Percentiles rank a stretch among this genome's conserved stretches.
Conservation (phyloP, 2,329 filamentous ascomycete genomes). For the Paracoccidioides brasiliensis region DNA sequence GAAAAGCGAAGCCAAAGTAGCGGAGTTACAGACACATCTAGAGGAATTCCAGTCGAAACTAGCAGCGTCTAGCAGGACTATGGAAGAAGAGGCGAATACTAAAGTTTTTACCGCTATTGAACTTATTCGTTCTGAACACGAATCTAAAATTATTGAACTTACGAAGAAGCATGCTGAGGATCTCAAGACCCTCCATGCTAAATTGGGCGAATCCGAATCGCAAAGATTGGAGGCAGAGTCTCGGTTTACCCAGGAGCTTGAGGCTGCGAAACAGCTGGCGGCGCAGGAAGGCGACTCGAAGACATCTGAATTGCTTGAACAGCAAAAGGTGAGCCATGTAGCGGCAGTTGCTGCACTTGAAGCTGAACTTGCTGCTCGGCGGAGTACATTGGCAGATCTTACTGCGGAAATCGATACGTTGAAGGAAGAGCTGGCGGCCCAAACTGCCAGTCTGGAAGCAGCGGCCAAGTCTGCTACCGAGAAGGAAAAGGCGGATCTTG, state of each 20-base stretch:
- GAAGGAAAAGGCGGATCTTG: constrained; percentile 21
- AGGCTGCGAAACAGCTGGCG: constrained; percentile 26
- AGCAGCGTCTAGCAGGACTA: constrained; percentile 5
- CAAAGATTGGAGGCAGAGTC: constrained; percentile 26
- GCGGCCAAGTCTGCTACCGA: constrained; percentile 16
- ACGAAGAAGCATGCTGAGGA: constrained; percentile 9
- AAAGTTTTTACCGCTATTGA: constrained; percentile 1
- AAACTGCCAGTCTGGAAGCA: constrained; percentile 18
- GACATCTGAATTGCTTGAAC: constrained; percentile 23
- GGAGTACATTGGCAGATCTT: constrained; percentile 5
- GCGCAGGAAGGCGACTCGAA: constrained; percentile 25
- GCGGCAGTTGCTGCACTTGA: constrained; percentile 15
- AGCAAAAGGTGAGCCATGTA: constrained; percentile 25
- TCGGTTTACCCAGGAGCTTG: constrained; percentile 25
- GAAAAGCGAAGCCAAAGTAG: constrained; percentile 12
- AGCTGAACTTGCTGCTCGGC: constrained; percentile 10
- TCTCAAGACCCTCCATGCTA: constrained; percentile 18
- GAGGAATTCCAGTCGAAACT: constrained; percentile 9
- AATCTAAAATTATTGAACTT: constrained; percentile 9
- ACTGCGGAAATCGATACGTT: constrained; percentile 7
- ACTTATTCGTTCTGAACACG: constrained; percentile 9
- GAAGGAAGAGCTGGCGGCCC: constrained; percentile 16
- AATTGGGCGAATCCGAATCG: constrained; percentile 25
- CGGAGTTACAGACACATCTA: constrained; percentile 8
- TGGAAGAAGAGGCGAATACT: constrained; percentile 3